Conservation (phyloP, 768 basidiomycete genomes). For the Amanita rimosa region DNA sequence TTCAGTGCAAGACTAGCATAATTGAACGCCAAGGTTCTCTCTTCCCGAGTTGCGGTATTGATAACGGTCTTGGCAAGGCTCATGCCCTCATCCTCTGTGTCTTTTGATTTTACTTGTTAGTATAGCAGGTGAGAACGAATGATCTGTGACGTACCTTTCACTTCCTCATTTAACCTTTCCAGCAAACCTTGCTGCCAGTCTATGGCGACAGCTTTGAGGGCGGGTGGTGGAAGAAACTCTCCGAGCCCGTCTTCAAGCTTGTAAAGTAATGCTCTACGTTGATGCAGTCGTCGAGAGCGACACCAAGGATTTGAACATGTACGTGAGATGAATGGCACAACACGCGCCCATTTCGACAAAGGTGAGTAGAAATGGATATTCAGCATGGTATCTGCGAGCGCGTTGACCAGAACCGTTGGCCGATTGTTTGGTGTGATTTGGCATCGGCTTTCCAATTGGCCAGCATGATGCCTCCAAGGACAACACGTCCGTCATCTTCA, state of each 20-base stretch:
- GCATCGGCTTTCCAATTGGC: constrained; percentile 18
- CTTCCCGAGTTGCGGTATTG: constrained; percentile 44
- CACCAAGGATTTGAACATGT: constrained; percentile 10
- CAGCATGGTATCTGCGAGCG: not conserved
- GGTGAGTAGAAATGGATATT: constrained; percentile 2
- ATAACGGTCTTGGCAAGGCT: constrained; percentile 67
- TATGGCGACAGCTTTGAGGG: constrained; percentile 57
- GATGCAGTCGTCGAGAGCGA: constrained; percentile 33
- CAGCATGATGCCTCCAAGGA: constrained; percentile 28
- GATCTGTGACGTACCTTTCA: constrained; percentile 41
- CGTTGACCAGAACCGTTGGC: not conserved
- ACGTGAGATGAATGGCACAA: not conserved
- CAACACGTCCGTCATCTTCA: constrained; percentile 17
- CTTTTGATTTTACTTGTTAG: constrained; percentile 24
- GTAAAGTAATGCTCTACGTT: constrained; percentile 49
- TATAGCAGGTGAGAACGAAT: not conserved
- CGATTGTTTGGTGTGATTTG: constrained; percentile 22
- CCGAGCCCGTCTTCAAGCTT: constrained; percentile 61
- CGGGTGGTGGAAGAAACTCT: constrained; percentile 65
- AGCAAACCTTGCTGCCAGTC: constrained; percentile 86
- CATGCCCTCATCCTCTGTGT: constrained; percentile 40
- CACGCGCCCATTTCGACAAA: constrained; percentile 14
- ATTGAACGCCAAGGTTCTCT: constrained; percentile 68
- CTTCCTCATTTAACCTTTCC: constrained; percentile 62
- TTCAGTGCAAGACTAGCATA: constrained; percentile 90